Percentiles rank a stretch among this genome's conserved stretches.
These are phyloP conservation scores for Colletotrichum euphorbiae DNA, from an alignment of 2,329 filamentous ascomycete genomes.

Conservation along the genomic window DNA sequence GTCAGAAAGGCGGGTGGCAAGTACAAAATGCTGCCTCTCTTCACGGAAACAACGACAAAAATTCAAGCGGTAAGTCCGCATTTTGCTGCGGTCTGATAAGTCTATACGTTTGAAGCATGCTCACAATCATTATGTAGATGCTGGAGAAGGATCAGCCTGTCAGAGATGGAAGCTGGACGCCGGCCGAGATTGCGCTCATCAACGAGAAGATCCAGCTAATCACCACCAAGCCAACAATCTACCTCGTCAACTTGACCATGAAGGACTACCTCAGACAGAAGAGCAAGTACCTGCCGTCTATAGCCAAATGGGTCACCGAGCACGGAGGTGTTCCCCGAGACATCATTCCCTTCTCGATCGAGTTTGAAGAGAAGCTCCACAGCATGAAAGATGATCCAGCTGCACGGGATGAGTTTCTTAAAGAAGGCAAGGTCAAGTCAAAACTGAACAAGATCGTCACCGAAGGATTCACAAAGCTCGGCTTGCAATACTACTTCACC, in stretches of 20 bases:
- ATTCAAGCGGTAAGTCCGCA: slow-evolving; percentile 47
- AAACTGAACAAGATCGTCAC: slow-evolving; percentile 57
- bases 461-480: slow-evolving; percentile 57
- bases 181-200: slow-evolving; percentile 57
- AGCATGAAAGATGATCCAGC: slow-evolving; percentile 52
- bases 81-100: neutral
- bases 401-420: slow-evolving; percentile 50
- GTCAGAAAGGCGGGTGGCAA: slow-evolving; percentile 58
- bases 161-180: slow-evolving; percentile 56
- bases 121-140: slow-evolving; percentile 44
- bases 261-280: slow-evolving; percentile 60
- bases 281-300: slow-evolving; percentile 57
- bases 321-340: slow-evolving; percentile 55
- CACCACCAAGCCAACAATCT: slow-evolving; percentile 58
- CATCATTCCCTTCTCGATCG: slow-evolving; percentile 58
- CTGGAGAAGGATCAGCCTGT: slow-evolving; percentile 55
- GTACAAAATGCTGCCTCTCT: slow-evolving; percentile 59
- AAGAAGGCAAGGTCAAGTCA: slow-evolving; percentile 56
- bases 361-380: slow-evolving; percentile 58
- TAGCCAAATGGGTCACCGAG: slow-evolving; percentile 59
- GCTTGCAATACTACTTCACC: slow-evolving; percentile 59
- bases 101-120: slow-evolving; percentile 3
- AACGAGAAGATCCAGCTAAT: slow-evolving; percentile 60
- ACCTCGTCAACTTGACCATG: slow-evolving; percentile 59
- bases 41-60: slow-evolving; percentile 56